Conservation (phyloP, 2,329 filamentous ascomycete genomes). For the Tolypocladium amazonense region DNA sequence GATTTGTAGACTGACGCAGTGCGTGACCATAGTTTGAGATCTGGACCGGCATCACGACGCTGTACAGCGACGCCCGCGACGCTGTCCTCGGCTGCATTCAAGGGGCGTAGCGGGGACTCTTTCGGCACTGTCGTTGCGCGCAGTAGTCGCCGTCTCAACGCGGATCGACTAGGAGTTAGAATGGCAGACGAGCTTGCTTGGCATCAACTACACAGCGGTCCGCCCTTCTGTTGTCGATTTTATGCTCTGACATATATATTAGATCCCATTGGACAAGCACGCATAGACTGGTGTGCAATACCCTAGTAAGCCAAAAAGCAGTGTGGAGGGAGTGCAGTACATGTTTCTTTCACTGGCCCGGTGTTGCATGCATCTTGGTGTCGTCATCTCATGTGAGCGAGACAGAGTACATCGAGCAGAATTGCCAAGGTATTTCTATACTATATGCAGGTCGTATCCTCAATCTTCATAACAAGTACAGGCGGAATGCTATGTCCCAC, state of each 20-base stretch:
- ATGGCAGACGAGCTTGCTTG: background rate
- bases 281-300: background rate
- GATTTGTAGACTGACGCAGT: slow-evolving; percentile 8
- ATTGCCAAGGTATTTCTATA: background rate
- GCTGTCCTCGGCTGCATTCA: slow-evolving; percentile 35
- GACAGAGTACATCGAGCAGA: background rate
- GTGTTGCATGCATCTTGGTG: background rate
- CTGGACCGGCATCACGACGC: slow-evolving; percentile 72
- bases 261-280: background rate
- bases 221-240: background rate
- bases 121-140: background rate
- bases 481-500: background rate
- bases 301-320: background rate
- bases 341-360: background rate
- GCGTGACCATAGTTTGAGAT: slow-evolving; percentile 51
- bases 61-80: slow-evolving; percentile 58
- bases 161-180: background rate
- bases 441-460: background rate
- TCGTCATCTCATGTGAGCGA: background rate
- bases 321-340: too few relatives aligned
- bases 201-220: background rate
- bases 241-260: background rate
- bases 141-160: background rate
- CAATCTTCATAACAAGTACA: background rate
- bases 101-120: background rate